These are phyloP conservation scores for Desmodesmus armatus DNA, from an alignment of 139 green algal species.

Conservation along the genomic window DNA sequence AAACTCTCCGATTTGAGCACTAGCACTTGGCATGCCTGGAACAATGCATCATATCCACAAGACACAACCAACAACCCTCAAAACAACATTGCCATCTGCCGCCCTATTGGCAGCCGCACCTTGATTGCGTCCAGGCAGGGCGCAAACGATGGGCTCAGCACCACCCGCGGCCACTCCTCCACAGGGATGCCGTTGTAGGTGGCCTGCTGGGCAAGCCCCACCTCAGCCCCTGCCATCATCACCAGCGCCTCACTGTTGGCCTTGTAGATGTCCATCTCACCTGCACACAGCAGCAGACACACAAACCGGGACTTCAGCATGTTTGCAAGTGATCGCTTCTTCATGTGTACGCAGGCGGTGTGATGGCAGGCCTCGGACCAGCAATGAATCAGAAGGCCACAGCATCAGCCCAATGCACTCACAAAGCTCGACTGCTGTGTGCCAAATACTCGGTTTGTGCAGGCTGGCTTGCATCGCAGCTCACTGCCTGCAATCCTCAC, in stretches of 20 bases:
- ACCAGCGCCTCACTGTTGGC: conserved; percentile 58
- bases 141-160: conserved; percentile 85
- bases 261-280: conserved; percentile 69
- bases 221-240: conserved; percentile 41
- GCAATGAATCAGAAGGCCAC: too few relatives aligned
- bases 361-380: too few relatives aligned
- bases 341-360: too few relatives aligned
- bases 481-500: too few relatives aligned
- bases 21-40: too few relatives aligned
- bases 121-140: conserved; percentile 77
- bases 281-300: conserved; percentile 22
- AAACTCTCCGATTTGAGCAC: too few relatives aligned
- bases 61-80: conserved; percentile 11
- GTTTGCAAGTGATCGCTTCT: background rate
- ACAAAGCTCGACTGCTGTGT: too few relatives aligned
- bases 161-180: conserved; percentile 80
- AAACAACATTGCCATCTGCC: background rate
- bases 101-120: conserved; percentile 45
- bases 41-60: too few relatives aligned
- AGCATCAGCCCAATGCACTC: too few relatives aligned
- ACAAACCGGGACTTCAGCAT: background rate
- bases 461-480: too few relatives aligned
- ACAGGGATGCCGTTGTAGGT: conserved; percentile 71
- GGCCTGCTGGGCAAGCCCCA: conserved; percentile 9
- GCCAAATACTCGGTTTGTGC: too few relatives aligned